Evolutionary conservation across 345 rosid genomes (phyloP), one percentile per base, ranked within the genome.

Genomic region (Syzygium jambos): DNA sequence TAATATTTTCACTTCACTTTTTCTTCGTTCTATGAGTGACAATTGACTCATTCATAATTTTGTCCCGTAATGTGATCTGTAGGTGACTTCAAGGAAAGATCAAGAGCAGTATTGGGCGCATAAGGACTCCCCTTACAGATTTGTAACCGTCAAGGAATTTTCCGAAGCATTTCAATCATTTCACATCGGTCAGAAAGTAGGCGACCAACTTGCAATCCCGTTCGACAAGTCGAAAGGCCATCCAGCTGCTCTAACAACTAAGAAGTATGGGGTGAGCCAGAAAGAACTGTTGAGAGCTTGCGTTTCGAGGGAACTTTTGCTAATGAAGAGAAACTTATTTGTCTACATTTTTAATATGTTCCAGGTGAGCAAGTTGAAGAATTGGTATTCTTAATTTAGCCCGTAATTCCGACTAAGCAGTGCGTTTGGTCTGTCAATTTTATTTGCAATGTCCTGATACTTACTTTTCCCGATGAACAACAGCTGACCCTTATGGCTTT

Each of bases 291-390:
- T 95, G 85, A 93, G 93, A 87, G 96, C 98, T 88, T 95, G 98
- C 94, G 85, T 93, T 63, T 90, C 95, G n/a, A 92, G 98, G 91
- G 99, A 97, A 90, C 89, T 82, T 89, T 90, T 96, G 90, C 94
- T 97, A 68, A 97, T 97, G 98, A 97, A 95, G 93, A 94, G 99
- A 88, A 95, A 96, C 90, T 95, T 94, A 4, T 95, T 97, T 87
- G 89, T 95, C 91, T 94, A 97, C 88, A 88, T 94, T 49, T 97
- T 95, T 92, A 93, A 90, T 88, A 87, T 91, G 88, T 17, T 51
- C 16, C 94, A 91, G 87, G 95, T 92, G 87, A 80, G 68, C 30
- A 59, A 27, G 68, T 59, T 59, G 68, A 59, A 59, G 68, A 59
- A 59, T 12, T 12, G 68, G 17, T 59, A 27, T 59, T 59, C 68